These are phyloP conservation scores for Baorangia bicolor DNA, from an alignment of 768 basidiomycete species.

Conservation along the genomic window DNA sequence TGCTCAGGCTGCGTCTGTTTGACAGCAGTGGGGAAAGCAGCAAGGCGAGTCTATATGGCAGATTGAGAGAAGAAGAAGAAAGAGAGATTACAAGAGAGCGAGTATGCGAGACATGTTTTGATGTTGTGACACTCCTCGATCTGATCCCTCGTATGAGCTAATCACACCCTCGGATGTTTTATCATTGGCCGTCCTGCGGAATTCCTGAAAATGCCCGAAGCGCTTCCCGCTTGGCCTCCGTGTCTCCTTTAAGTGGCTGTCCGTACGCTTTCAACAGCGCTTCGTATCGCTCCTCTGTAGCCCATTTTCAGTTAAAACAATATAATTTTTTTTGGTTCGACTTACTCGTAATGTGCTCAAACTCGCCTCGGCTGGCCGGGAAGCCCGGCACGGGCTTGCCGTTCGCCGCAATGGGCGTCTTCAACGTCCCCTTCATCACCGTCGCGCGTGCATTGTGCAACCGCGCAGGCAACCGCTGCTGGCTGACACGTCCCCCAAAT, in stretches of 20 bases:
- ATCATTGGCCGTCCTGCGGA: constrained; percentile 23
- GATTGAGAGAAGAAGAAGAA: neutral
- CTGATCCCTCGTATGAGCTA: constrained; percentile 4
- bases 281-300: constrained; percentile 43
- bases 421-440: constrained; percentile 33
- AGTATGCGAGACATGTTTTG: too few relatives aligned
- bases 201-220: constrained; percentile 39
- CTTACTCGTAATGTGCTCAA: constrained; percentile 48
- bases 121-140: too few relatives aligned
- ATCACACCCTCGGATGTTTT: neutral
- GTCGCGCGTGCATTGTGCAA: constrained; percentile 37
- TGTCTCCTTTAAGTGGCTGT: constrained; percentile 38
- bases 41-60: neutral
- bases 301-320: accelerated
- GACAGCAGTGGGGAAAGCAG: too few relatives aligned
- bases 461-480: constrained; percentile 37
- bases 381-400: constrained; percentile 39
- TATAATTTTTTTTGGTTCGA: too few relatives aligned
- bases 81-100: too few relatives aligned
- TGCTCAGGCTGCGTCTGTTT: neutral
- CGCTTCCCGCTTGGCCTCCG: constrained; percentile 38
- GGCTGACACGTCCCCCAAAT: constrained; percentile 29
- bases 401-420: constrained; percentile 29
- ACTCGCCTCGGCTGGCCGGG: constrained; percentile 41
- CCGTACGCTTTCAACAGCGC: constrained; percentile 35